Conservation (phyloP, 768 basidiomycete genomes). For the Lactarius deliciosus region DNA sequence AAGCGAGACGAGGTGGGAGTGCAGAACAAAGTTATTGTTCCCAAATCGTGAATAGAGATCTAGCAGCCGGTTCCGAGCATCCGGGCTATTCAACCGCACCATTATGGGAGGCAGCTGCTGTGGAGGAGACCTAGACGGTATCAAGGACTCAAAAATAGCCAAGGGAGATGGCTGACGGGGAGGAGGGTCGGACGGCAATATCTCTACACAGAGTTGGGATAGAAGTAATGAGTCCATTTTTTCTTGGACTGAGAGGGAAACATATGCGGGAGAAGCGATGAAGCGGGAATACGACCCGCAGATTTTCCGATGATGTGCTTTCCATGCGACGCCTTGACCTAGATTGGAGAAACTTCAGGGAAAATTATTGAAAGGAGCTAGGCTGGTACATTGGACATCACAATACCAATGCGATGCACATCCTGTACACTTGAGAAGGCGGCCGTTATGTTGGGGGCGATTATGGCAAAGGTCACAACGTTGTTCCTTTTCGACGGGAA, state of each 20-base stretch:
- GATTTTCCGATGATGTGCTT: constrained; percentile 59
- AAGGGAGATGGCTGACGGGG: not conserved
- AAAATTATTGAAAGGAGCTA: constrained; percentile 11
- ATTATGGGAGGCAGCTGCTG: constrained; percentile 37
- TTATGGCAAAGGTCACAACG: constrained; percentile 69
- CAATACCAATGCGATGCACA: constrained; percentile 79
- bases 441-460: constrained; percentile 33
- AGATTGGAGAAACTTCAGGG: constrained; percentile 22
- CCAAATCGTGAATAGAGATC: constrained; percentile 60
- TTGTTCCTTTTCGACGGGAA: constrained; percentile 56
- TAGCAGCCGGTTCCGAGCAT: constrained; percentile 19
- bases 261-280: constrained; percentile 46
- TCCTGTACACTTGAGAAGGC: constrained; percentile 58
- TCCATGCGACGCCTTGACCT: constrained; percentile 77
- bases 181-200: constrained; percentile 29
- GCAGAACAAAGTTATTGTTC: constrained; percentile 81
- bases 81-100: not conserved
- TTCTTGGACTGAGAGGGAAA: constrained; percentile 51
- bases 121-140: constrained; percentile 29
- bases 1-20: constrained; percentile 66
- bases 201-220: constrained; percentile 56
- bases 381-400: constrained; percentile 53
- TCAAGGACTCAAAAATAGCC: constrained; percentile 32
- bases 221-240: constrained; percentile 63
- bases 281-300: constrained; percentile 59